Conservation (phyloP, 1,284 basidiomycete genomes). For the Fomitopsis schrenkii region DNA sequence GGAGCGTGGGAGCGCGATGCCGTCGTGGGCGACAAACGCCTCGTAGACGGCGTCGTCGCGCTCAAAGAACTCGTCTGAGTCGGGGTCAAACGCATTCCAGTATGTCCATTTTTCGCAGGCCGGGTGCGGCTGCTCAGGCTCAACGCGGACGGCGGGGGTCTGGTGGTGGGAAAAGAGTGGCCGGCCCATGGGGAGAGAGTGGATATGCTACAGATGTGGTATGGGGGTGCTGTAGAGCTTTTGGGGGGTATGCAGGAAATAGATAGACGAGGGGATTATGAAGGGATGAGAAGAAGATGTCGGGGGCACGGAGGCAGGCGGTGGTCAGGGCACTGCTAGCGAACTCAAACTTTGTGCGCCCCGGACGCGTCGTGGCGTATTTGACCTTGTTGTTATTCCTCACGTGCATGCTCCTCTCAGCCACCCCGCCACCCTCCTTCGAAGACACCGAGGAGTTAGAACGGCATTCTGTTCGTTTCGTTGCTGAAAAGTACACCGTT, state of each 20-base stretch:
- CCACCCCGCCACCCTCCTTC: not conserved
- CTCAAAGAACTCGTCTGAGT: constrained; percentile 71
- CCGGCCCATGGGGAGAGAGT: constrained; percentile 50
- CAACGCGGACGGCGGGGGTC: constrained; percentile 43
- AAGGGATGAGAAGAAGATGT: not conserved
- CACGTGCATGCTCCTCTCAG: constrained; percentile 1
- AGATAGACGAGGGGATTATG: not conserved
- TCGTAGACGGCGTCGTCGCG: constrained; percentile 59
- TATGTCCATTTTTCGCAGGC: constrained; percentile 58
- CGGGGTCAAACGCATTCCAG: constrained; percentile 72
- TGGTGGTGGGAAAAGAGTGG: constrained; percentile 57
- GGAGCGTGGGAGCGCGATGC: constrained; percentile 16
- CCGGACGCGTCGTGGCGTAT: constrained; percentile 1
- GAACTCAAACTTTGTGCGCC: not conserved
- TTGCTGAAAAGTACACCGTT: not conserved
- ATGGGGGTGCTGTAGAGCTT: constrained; percentile 26
- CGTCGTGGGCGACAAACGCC: constrained; percentile 46
- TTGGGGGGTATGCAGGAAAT: constrained; percentile 21
- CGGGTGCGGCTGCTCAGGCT: constrained; percentile 39
- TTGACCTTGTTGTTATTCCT: constrained; percentile 3
- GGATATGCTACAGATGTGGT: constrained; percentile 18
- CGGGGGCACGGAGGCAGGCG: not conserved
- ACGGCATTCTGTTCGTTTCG: not conserved
- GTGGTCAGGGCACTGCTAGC: not conserved
- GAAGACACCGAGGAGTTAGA: not conserved